These are phyloP conservation scores for Aspergillus pseudoviridinutans DNA, from an alignment of 2,329 filamentous ascomycete genomes.

Conservation along the genomic window DNA sequence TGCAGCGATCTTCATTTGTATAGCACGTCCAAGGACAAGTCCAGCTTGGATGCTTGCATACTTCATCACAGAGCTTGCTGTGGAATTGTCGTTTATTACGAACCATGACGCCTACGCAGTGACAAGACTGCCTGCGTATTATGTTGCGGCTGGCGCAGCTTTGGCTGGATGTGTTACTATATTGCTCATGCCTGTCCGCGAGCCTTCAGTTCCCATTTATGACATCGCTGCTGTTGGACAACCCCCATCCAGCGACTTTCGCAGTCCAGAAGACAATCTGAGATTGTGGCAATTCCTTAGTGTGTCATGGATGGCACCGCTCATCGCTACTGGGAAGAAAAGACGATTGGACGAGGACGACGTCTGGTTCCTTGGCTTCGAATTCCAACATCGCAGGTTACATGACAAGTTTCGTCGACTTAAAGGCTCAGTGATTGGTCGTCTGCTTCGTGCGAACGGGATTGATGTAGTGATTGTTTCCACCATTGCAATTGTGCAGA, in stretches of 20 bases:
- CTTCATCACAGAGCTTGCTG: conserved; percentile 29
- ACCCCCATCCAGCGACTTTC: conserved; percentile 55
- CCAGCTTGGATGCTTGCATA: conserved; percentile 36
- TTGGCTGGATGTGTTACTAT: conserved; percentile 51
- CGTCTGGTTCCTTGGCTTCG: conserved; percentile 74
- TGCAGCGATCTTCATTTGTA: conserved; percentile 30
- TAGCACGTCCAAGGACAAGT: conserved; percentile 40
- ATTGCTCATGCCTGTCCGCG: conserved; percentile 66
- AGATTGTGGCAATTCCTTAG: conserved; percentile 80
- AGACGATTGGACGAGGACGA: conserved; percentile 71
- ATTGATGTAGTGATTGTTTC: conserved; percentile 71
- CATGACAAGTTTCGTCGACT: conserved; percentile 72
- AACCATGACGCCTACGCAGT: conserved; percentile 12
- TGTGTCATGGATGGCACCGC: conserved; percentile 74
- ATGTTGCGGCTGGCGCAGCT: conserved; percentile 38
- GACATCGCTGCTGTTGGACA: conserved; percentile 59
- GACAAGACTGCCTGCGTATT: conserved; percentile 19
- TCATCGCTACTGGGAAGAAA: conserved; percentile 62
- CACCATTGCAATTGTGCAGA: conserved; percentile 60
- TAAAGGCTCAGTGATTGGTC: conserved; percentile 65
- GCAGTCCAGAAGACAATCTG: conserved; percentile 74
- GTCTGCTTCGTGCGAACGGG: conserved; percentile 71
- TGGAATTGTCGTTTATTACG: conserved; percentile 33
- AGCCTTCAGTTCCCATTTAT: conserved; percentile 50
- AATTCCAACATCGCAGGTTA: conserved; percentile 75